These are phyloP conservation scores for barrel medic (Medicago truncatula) DNA, from an alignment of 306 rosid species.

Conservation along the genomic window DNA sequence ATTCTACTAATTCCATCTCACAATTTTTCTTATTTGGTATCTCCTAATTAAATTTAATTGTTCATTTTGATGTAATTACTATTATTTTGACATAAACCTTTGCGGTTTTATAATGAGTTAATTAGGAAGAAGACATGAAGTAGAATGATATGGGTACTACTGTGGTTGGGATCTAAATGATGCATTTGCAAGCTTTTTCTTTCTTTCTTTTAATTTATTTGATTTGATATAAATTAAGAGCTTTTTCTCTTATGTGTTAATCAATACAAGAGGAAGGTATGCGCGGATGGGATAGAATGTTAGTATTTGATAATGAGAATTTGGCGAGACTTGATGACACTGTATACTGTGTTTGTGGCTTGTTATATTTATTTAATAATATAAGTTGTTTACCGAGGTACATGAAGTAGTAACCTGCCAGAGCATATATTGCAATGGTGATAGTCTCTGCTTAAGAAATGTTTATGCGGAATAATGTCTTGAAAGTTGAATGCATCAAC, in stretches of 20 bases:
- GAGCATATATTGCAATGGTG: background rate
- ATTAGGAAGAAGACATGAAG: no score
- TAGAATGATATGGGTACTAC: no score
- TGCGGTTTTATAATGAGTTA: background rate
- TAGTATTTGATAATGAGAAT: background rate
- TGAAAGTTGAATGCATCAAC: background rate
- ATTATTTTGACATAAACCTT: background rate
- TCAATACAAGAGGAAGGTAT: no score
- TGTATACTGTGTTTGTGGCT: background rate
- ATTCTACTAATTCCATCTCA: conserved; percentile 85
- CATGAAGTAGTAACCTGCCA: no score
- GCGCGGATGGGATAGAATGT: no score
- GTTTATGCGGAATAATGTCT: background rate
- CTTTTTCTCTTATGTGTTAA: no score
- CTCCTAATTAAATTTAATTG: background rate
- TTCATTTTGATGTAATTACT: background rate
- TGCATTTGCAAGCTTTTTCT: no score
- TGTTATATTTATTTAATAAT: no score
- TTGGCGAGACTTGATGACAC: background rate
- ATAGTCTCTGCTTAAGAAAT: background rate
- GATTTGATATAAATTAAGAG: no score
- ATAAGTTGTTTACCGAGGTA: no score
- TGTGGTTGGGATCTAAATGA: no score
- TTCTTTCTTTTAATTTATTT: no score
- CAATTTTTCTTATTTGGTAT: conserved; percentile 33